Percentiles rank a stretch among this genome's conserved stretches.
These are phyloP conservation scores for Gaultheria prostrata DNA, from an alignment of 148 eudicot species.

Conservation along the genomic window DNA sequence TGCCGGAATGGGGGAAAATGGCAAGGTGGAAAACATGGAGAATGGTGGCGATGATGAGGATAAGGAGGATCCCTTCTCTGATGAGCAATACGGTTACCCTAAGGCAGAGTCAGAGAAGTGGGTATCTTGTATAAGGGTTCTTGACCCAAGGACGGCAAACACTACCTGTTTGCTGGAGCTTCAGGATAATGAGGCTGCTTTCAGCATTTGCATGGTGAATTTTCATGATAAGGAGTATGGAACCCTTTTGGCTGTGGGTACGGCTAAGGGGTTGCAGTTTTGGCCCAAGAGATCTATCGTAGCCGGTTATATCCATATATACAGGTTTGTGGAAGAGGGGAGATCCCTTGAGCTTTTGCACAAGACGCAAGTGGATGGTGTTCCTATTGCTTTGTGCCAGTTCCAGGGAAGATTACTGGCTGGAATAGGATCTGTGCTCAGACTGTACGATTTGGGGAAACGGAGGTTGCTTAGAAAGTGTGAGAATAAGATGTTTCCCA, in stretches of 20 bases:
- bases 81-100: slow-evolving; percentile 97
- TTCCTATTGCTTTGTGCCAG: slow-evolving; percentile 90
- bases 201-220: slow-evolving; percentile 90
- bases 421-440: slow-evolving; percentile 84
- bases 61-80: slow-evolving; percentile 70
- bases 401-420: slow-evolving; percentile 94
- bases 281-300: slow-evolving; percentile 75
- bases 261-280: slow-evolving; percentile 87
- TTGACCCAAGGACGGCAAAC: slow-evolving; percentile 74
- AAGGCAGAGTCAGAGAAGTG: slow-evolving; percentile 84
- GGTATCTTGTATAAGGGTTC: slow-evolving; percentile 97
- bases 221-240: slow-evolving; percentile 97
- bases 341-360: slow-evolving; percentile 90
- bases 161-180: slow-evolving; percentile 94
- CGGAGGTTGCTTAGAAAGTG: slow-evolving; percentile 89
- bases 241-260: slow-evolving; percentile 93
- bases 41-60: slow-evolving; percentile 82
- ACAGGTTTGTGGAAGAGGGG: slow-evolving; percentile 86
- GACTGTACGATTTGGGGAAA: slow-evolving; percentile 93
- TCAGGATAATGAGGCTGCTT: slow-evolving; percentile 96
- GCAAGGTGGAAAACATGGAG: slow-evolving; percentile 69
- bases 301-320: slow-evolving; percentile 93
- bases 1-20: slow-evolving; percentile 80
- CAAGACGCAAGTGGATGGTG: slow-evolving; percentile 94
- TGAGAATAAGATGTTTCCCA: slow-evolving; percentile 97